These are phyloP conservation scores for Plasmodiophora brassicae DNA, from an alignment of 208 protist species.

Conservation along the genomic window DNA sequence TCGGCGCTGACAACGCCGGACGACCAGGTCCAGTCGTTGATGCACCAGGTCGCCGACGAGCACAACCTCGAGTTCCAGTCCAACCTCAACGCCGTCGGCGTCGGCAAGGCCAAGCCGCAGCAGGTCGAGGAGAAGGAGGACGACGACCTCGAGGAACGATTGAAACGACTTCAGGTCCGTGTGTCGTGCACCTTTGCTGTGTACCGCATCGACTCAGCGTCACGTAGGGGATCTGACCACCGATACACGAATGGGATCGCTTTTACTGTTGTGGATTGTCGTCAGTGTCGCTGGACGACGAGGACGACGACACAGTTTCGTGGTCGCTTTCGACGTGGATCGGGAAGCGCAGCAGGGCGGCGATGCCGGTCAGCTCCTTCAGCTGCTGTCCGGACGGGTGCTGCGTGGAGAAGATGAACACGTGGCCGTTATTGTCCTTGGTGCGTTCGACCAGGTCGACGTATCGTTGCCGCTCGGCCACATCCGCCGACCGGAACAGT, in stretches of 20 bases:
- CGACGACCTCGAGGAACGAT: not conserved
- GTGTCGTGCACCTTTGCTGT: too few species aligned
- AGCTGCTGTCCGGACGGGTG: slow-evolving; percentile 33
- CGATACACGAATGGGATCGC: not conserved
- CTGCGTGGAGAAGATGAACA: slow-evolving; percentile 32
- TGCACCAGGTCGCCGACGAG: slow-evolving; percentile 16
- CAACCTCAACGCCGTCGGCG: not conserved
- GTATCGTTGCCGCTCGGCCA: not conserved
- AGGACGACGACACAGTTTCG: not conserved
- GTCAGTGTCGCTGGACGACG: not conserved
- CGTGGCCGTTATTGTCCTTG: not conserved
- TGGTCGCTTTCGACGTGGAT: not conserved
- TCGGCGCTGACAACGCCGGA: slow-evolving; percentile 8
- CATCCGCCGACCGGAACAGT: slow-evolving; percentile 31
- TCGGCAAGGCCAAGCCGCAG: not conserved
- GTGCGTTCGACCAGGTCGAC: not conserved
- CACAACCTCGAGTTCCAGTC: slow-evolving; percentile 11
- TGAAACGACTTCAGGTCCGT: not conserved
- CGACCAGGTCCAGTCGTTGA: not conserved
- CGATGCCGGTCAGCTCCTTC: slow-evolving; percentile 14
- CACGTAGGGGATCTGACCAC: too few species aligned
- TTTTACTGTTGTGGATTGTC: not conserved
- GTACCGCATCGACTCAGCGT: too few species aligned
- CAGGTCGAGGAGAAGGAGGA: not conserved
- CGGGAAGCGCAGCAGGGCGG: slow-evolving; percentile 26